Evolutionary conservation across 768 basidiomycete species (phyloP).

Genomic region (Naganishia vishniacii): DNA sequence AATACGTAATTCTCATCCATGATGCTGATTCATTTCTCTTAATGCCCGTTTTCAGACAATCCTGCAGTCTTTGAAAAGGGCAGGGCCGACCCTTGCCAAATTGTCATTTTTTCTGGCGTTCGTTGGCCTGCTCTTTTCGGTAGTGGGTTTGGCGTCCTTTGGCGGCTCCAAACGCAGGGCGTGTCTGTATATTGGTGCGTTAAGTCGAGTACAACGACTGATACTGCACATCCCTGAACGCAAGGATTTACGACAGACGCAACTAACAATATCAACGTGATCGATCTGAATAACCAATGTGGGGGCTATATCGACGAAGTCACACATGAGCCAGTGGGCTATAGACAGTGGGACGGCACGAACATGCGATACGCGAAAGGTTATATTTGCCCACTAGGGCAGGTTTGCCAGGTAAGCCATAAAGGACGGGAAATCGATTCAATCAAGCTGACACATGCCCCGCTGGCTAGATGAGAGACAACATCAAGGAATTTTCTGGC

Average conservation of each 20-base stretch:
- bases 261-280: slow-evolving; percentile 38
- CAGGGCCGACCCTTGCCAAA: slow-evolving; percentile 77
- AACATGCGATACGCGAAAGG: slow-evolving; percentile 59
- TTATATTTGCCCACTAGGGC: slow-evolving; percentile 81
- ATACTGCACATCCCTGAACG: not conserved
- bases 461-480: slow-evolving; percentile 32
- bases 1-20: not conserved
- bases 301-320: slow-evolving; percentile 70
- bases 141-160: slow-evolving; percentile 93
- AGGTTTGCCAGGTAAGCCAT: slow-evolving; percentile 64
- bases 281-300: slow-evolving; percentile 58
- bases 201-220: not conserved
- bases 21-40: not conserved
- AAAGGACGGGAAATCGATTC: not conserved
- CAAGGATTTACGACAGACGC: slow-evolving; percentile 34
- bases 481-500: slow-evolving; percentile 63
- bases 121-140: slow-evolving; percentile 79
- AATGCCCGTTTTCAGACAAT: slow-evolving; percentile 58
- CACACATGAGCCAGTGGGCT: slow-evolving; percentile 54
- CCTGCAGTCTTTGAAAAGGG: slow-evolving; percentile 83
- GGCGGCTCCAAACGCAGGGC: slow-evolving; percentile 65
- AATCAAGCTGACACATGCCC: not conserved
- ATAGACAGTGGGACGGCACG: slow-evolving; percentile 51
- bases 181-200: slow-evolving; percentile 45
- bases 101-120: slow-evolving; percentile 89